Evolutionary conservation across 768 basidiomycete species (phyloP).

Genomic region (Coprinellus micaceus): DNA sequence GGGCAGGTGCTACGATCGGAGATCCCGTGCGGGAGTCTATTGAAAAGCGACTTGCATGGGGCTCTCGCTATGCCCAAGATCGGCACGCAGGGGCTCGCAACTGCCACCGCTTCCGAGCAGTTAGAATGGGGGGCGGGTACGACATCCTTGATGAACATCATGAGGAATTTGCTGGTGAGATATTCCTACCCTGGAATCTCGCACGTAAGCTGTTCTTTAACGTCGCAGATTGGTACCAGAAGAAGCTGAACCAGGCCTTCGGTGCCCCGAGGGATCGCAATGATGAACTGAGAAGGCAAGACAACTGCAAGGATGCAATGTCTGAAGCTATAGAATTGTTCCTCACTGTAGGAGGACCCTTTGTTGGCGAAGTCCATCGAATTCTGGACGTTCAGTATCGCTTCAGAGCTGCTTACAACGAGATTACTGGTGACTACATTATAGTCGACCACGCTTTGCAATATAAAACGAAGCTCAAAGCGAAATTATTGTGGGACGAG

Average conservation of each 20-base stretch:
- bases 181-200: background rate
- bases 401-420: no score
- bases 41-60: background rate
- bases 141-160: background rate
- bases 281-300: no score
- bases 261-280: no score
- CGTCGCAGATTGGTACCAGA: constrained; percentile 9
- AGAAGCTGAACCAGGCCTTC: background rate
- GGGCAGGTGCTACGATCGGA: background rate
- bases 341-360: no score
- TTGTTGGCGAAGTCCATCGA: no score
- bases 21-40: background rate
- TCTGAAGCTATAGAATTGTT: no score
- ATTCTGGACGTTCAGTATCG: no score
- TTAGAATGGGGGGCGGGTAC: background rate
- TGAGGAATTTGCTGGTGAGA: background rate
- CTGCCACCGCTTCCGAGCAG: background rate
- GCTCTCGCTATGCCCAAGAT: background rate
- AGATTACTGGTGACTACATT: no score
- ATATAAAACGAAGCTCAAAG: no score
- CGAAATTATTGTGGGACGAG: no score
- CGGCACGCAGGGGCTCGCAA: background rate
- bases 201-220: constrained; percentile 7
- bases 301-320: no score
- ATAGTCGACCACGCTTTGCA: no score